Base-by-base conservation (phyloP, 208 protist species). In the Lotmaria passim region DNA sequence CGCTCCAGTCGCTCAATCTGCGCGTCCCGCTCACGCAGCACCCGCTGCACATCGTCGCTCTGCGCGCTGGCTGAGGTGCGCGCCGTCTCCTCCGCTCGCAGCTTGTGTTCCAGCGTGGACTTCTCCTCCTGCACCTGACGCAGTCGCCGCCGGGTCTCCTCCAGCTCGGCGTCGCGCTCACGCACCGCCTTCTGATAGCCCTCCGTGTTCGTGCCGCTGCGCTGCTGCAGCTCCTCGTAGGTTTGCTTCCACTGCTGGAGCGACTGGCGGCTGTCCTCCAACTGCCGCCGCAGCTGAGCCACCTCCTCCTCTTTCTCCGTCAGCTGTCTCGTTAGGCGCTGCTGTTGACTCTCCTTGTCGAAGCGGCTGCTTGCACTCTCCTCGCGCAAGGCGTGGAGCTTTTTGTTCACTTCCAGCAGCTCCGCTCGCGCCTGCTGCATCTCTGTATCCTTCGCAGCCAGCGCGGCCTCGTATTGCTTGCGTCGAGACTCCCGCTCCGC, bases 151-250 rank as follows among this genome's bases (percentile, higher is more conserved):
- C 53, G 75, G 21, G 76, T 44, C 11, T 65, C 81, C 3, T 64
- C 58, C 17, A 88, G 24, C 75, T 92, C 89, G 26, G 68, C 82
- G 8, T 94, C 86, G 28, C 82, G 78, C 50, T 83, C 76, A 47
- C 60, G 71, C 17, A 88, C 34, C 5, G 73, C 47, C 23, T 73
- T 71, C 61, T 94, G 73, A n/a, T 81, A 69, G 17, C 70, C 73
- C 43, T 77, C 57, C 12, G 70, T 48, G 26, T 28, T 63, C 21
- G 58, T 62, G 3, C 81, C 82, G n/a, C 56, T 67, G 46, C 79
- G 64, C 56, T 71, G 78, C 77, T 86, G 79, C 43, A 85, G 67
- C 58, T 89, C 71, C 23, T 81, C 78, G 51, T 78, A 83, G 23
- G 66, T 81, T 7, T 72, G 39, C 56, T 86, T 86, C 82, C 83